A percentile compares a stretch with the other conserved stretches of the same genome.
phyloP scores from a whole-genome alignment of 768 basidiomycete genomes.

The Coprinopsis marcescibilis region DNA sequence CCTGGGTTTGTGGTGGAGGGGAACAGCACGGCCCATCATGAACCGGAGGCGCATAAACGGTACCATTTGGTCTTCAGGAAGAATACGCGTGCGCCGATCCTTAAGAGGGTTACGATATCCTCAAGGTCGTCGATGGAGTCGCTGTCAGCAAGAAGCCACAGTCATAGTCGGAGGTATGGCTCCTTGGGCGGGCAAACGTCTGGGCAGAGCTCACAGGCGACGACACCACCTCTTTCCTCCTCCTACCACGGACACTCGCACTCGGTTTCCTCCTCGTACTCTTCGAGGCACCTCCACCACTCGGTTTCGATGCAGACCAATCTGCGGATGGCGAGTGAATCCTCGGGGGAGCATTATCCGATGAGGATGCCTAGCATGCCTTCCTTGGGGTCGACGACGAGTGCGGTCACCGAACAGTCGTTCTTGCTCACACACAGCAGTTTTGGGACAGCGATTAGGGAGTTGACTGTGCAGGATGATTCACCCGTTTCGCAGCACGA shows the following conservation, averaged over 20 bases:
- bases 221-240: constrained; percentile 8
- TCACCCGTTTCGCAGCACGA: not conserved
- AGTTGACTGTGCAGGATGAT: not conserved
- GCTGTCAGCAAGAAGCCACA: not conserved
- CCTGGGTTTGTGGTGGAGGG: not conserved
- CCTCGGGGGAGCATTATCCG: too few species aligned
- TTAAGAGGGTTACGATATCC: not conserved
- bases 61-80: not conserved
- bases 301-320: constrained; percentile 23
- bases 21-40: not conserved
- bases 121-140: constrained; percentile 11
- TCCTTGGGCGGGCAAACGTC: not conserved
- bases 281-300: too few species aligned
- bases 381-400: constrained; percentile 9
- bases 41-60: not conserved
- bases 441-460: constrained; percentile 8
- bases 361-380: constrained; percentile 25
- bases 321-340: constrained; percentile 8
- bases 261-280: not conserved
- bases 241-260: not conserved
- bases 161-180: not conserved
- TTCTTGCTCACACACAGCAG: constrained; percentile 4
- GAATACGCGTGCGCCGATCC: too few species aligned
- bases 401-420: constrained; percentile 6
- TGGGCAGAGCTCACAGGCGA: too few species aligned